Evolutionary conservation across 139 green algal species (phyloP).

Genomic region (Closterium sp.): DNA sequence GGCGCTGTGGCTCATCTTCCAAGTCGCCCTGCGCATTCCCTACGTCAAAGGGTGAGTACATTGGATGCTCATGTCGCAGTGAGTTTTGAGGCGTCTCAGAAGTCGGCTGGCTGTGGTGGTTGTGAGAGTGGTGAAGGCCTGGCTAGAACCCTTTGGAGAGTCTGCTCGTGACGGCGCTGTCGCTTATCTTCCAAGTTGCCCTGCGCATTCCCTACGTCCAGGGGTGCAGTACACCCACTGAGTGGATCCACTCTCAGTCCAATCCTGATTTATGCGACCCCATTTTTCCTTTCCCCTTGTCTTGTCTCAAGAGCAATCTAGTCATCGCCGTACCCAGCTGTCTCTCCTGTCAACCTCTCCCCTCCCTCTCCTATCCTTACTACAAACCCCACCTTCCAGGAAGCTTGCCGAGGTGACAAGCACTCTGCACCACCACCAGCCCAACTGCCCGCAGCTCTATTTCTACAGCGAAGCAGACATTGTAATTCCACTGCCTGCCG

Average conservation of each 20-base stretch:
- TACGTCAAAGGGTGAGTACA: background rate
- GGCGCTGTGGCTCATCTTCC: background rate
- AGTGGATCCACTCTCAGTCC: too few species aligned
- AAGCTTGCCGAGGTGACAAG: slow-evolving; percentile 32
- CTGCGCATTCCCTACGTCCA: background rate
- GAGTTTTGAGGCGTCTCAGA: too few species aligned
- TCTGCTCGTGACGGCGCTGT: background rate
- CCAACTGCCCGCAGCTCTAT: slow-evolving; percentile 46
- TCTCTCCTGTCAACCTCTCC: background rate
- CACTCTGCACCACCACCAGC: slow-evolving; percentile 29
- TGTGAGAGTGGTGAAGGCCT: background rate
- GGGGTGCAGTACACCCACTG: background rate
- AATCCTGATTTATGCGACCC: too few species aligned
- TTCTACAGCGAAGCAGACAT: slow-evolving; percentile 46
- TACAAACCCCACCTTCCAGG: background rate
- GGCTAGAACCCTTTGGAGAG: background rate
- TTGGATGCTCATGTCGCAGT: too few species aligned
- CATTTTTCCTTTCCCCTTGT: background rate
- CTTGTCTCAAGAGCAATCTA: background rate
- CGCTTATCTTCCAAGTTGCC: background rate
- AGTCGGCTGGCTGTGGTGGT: background rate
- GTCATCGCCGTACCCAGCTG: background rate
- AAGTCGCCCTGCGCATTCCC: background rate
- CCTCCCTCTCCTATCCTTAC: background rate
- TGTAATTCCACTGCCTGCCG: slow-evolving; percentile 24